Evolutionary conservation across 257 asterid species (phyloP), one percentile per base, ranked within the genome.

Genomic region (Salvia splendens): DNA sequence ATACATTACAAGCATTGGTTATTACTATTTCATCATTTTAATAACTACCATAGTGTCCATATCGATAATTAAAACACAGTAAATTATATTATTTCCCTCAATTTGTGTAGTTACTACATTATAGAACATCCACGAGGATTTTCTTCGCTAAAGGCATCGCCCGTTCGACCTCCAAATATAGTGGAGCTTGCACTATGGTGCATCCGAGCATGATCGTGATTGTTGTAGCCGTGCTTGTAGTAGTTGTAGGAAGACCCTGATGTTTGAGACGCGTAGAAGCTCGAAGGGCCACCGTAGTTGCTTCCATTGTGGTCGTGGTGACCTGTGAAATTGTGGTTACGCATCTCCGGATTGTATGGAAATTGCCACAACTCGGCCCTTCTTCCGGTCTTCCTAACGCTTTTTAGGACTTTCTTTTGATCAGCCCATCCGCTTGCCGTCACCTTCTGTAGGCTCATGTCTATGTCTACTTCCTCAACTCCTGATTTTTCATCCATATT

Each of bases 291-390:
- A 48, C 80, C 80, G 53, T 75, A 70, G 11, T 68, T 59, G 12
- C 14, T 61, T 51, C 49, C 20, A 40, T 77, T 81, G 52, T 74
- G 59, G 54, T 80, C 48, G 64, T 70, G 64, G 54, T 79, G 76
- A 8, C 74, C 79, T 12, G 77, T 69, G 63, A 68, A 65, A 15
- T 71, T 77, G 43, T 79, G 61, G 67, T 78, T 87, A 52, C 87
- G 76, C 70, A 74, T 71, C 40, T 75, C 85, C 0, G 89, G 91
- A 71, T 82, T 81, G 48, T 65, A 83, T 0, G 89, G 86, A 14
- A 83, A 78, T 36, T 85, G 87, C 95, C 96, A 87, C 5, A 89
- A 6, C 47, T 89, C 95, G 12, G 93, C 96, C 33, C 90, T 79
- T 72, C 85, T 70, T 15, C 93, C 93, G 1, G 91, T 85, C 65